Percentiles rank a stretch among this genome's conserved stretches.
phyloP scores from a whole-genome alignment of 208 protist species.

The Leptomonas pyrrhocoris region DNA sequence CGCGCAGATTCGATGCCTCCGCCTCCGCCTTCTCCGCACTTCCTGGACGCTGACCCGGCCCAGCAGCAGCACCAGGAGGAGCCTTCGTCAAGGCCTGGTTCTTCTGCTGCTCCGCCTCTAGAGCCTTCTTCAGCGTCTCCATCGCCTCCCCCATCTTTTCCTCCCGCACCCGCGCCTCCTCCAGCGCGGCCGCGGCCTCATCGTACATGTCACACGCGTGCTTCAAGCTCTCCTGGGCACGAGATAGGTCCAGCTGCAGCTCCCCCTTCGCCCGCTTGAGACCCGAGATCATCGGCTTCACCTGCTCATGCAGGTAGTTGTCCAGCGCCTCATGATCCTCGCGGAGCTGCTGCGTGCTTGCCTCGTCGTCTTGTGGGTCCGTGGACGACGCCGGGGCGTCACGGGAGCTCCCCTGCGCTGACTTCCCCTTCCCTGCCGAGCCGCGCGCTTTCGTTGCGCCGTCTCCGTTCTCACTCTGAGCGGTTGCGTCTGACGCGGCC shows the following conservation, averaged over 20 bases:
- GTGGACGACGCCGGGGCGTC: background rate
- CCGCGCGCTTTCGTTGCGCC: background rate
- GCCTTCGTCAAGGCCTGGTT: background rate
- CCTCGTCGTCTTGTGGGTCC: background rate
- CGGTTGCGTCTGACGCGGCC: background rate
- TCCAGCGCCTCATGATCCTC: slow-evolving; percentile 28
- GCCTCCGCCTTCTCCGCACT: background rate
- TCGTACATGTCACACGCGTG: slow-evolving; percentile 28
- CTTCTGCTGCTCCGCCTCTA: slow-evolving; percentile 31
- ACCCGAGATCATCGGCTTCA: slow-evolving; percentile 23
- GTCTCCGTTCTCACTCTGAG: background rate
- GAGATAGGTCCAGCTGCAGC: slow-evolving; percentile 35
- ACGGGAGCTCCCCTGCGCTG: background rate
- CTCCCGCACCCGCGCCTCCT: slow-evolving; percentile 38
- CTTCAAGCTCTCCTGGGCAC: slow-evolving; percentile 29
- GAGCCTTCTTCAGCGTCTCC: slow-evolving; percentile 32
- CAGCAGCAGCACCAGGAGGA: background rate
- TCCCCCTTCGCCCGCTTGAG: slow-evolving; percentile 25
- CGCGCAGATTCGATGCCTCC: background rate
- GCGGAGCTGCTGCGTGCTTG: slow-evolving; percentile 1
- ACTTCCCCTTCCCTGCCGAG: background rate
- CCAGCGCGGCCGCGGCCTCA: slow-evolving; percentile 24
- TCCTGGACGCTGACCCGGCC: background rate
- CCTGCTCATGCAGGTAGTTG: slow-evolving; percentile 17
- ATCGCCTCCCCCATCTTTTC: slow-evolving; percentile 55